These are phyloP conservation scores for Esteya vermicola DNA, from an alignment of 2,329 filamentous ascomycete genomes.

Conservation along the genomic window DNA sequence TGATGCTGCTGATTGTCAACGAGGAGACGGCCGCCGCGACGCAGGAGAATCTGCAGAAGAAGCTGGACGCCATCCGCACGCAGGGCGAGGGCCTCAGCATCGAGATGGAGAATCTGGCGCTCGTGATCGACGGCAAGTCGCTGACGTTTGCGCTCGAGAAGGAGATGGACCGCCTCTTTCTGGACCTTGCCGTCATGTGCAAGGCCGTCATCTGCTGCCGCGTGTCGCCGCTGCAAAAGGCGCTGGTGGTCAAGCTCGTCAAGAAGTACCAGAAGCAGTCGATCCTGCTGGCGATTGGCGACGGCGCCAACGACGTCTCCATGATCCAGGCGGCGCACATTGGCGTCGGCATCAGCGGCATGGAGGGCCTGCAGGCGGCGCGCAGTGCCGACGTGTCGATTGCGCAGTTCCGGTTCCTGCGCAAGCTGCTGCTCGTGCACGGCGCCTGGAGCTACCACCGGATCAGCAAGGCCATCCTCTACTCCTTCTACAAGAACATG, in stretches of 20 bases:
- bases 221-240: slow-evolving; percentile 94
- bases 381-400: slow-evolving; percentile 93
- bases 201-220: slow-evolving; percentile 98
- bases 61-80: slow-evolving; percentile 75
- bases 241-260: slow-evolving; percentile 92
- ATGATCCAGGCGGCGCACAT: slow-evolving; percentile 99
- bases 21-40: slow-evolving; percentile 71
- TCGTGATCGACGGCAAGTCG: slow-evolving; percentile 93
- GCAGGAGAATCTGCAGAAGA: slow-evolving; percentile 81
- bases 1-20: slow-evolving; percentile 94
- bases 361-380: slow-evolving; percentile 92
- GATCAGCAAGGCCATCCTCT: slow-evolving; percentile 91
- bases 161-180: slow-evolving; percentile 83
- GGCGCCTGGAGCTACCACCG: slow-evolving; percentile 97
- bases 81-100: slow-evolving; percentile 58
- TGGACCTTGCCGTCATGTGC: slow-evolving; percentile 87
- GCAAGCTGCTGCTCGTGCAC: slow-evolving; percentile 87
- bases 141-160: slow-evolving; percentile 86
- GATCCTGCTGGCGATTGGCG: slow-evolving; percentile 87
- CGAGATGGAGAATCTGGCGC: slow-evolving; percentile 73
- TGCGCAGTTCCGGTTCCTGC: slow-evolving; percentile 86
- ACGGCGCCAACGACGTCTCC: slow-evolving; percentile 97
- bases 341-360: slow-evolving; percentile 90
- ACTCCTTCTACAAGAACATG: slow-evolving; percentile 99
- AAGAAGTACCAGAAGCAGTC: slow-evolving; percentile 82